Evolutionary conservation across 108 stramenopile genomes (phyloP).

Genomic region (Nitzschia sp.): DNA sequence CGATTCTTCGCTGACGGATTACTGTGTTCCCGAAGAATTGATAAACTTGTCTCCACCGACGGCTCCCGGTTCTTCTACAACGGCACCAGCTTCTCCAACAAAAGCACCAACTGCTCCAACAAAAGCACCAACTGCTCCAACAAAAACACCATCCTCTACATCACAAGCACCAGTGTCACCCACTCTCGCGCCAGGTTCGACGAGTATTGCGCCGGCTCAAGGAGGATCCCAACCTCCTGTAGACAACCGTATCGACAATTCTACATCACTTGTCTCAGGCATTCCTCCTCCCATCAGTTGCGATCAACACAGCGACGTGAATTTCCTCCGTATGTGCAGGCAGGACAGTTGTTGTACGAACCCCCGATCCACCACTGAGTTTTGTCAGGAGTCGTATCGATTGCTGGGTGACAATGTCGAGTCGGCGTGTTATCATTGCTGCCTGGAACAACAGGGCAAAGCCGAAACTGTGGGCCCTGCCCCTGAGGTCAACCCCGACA

Average conservation of each 20-base stretch:
- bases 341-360: constrained; percentile 43
- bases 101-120: background rate
- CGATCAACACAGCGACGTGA: constrained; percentile 11
- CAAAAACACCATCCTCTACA: no score
- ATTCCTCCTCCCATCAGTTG: constrained; percentile 22
- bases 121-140: background rate
- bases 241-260: background rate
- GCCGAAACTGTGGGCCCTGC: constrained; percentile 22
- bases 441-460: constrained; percentile 16
- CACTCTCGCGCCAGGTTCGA: background rate
- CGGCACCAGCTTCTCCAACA: background rate
- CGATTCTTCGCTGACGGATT: constrained; percentile 3
- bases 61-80: background rate
- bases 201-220: background rate
- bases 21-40: constrained; percentile 1
- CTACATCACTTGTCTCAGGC: background rate
- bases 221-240: background rate
- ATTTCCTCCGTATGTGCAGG: constrained; percentile 36
- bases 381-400: constrained; percentile 36
- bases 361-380: constrained; percentile 30
- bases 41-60: background rate
- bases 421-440: constrained; percentile 41
- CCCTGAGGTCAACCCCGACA: constrained; percentile 10
- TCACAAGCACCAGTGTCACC: background rate
- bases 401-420: constrained; percentile 22